A percentile compares a stretch with the other conserved stretches of the same genome.
Conservation (phyloP, 164 flowering plant genomes). For the Liriodendron chinense region DNA sequence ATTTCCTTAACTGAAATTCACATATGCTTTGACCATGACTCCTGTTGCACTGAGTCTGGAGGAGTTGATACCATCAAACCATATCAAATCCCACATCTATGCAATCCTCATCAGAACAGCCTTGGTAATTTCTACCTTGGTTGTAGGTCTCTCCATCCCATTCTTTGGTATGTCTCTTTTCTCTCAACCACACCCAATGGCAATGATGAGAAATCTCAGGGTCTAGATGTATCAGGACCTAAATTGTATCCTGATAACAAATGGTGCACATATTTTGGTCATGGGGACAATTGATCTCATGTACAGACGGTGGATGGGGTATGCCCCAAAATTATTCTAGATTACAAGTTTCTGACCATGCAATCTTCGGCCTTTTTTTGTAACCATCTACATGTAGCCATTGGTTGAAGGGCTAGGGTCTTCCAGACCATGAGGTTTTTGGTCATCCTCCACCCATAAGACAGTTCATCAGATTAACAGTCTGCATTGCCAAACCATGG, state of each 20-base stretch:
- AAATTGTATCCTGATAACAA: no score
- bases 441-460: no score
- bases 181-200: background rate
- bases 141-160: constrained; percentile 74
- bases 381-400: no score
- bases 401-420: no score
- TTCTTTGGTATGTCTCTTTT: constrained; percentile 66
- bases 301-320: background rate
- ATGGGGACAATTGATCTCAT: background rate
- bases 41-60: constrained; percentile 95
- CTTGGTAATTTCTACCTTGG: constrained; percentile 75
- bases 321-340: background rate
- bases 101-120: constrained; percentile 74
- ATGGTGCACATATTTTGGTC: background rate
- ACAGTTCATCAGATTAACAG: no score
- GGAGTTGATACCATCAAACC: constrained; percentile 80
- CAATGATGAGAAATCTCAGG: background rate
- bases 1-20: constrained; percentile 48
- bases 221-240: background rate
- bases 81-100: constrained; percentile 53
- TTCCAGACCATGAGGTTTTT: no score
- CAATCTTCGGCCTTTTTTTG: no score
- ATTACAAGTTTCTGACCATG: no score
- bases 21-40: constrained; percentile 83
- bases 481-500: no score